Base-by-base conservation (phyloP, 1,284 basidiomycete genomes). In the Apiotrichum porosum region DNA sequence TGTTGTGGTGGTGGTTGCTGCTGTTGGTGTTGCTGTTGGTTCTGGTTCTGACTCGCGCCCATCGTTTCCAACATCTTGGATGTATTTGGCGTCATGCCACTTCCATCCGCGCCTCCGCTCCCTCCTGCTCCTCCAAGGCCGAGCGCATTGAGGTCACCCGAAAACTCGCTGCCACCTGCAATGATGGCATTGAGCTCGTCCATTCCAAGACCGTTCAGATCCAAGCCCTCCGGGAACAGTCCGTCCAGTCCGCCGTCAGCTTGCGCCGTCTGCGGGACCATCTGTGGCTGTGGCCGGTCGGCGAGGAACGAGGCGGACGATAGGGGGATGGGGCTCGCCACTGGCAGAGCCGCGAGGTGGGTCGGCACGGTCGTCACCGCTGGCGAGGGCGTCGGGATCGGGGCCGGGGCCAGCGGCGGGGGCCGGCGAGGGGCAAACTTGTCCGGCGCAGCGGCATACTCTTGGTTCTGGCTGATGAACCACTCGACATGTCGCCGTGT, bases 401-500 rank as follows among this genome's bases (percentile, higher is more conserved):
- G 42, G 41, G 42, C 37, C 33, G 59, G 44, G 15, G 55, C 48
- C 40, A 61, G 32, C 3, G 44, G 45, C 6, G 48, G 58, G 14
- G 37, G 54, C 17, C 37, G 54, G 15, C 34, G 54, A 37, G 42
- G 52, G 37, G 46, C 54, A 53, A 42, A 58, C 43, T 51, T 60
- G 44, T 51, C 52, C 15, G 52, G 50, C 22, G 47, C 45, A 8
- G 51, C 37, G 22, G 47, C 52, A 35, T 49, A 53, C 50, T 50
- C 49, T 30, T 37, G 35, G 15, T 52, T 52, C 43, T 45, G 59
- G 36, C 41, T 37, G 47, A 63, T 60, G 33, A 61, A 66, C 52
- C 54, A 54, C 39, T 63, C 63, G 36, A 66, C 50, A 28, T 63
- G 63, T 3, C 60, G 44, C 17, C 60, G 46, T 4, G 57, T 52